Evolutionary conservation across 73 alveolate genomes (phyloP).

Genomic region (Durusdinium trenchii): DNA sequence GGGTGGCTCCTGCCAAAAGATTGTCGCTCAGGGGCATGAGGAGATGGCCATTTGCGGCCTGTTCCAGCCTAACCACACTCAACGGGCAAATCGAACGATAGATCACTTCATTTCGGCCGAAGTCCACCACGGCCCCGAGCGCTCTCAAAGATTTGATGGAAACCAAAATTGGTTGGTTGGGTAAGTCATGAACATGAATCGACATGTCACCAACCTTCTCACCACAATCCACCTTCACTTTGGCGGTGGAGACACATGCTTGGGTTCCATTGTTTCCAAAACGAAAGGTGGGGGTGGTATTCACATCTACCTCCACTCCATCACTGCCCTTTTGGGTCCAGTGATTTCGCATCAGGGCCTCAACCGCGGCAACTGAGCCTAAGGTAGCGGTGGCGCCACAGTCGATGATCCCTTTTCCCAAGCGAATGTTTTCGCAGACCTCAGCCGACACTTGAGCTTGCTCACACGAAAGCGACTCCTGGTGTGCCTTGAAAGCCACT

Average conservation of each 20-base stretch:
- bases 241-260: not conserved
- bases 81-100: not conserved
- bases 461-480: not conserved
- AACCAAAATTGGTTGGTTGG: not conserved
- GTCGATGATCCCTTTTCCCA: not conserved
- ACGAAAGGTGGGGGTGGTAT: not conserved
- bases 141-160: not conserved
- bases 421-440: not conserved
- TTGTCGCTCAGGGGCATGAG: slow-evolving; percentile 9
- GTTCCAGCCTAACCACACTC: not conserved
- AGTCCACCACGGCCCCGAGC: slow-evolving; percentile 34
- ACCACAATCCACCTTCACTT: not conserved
- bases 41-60: slow-evolving; percentile 23
- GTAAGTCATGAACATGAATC: slow-evolving; percentile 17
- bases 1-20: not conserved
- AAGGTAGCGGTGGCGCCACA: slow-evolving; percentile 35
- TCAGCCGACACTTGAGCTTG: not conserved
- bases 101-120: not conserved
- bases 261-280: slow-evolving; percentile 31
- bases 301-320: not conserved
- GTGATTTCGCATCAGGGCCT: not conserved
- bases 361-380: not conserved
- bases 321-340: not conserved
- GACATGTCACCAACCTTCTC: not conserved
- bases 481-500: not conserved